phyloP scores from a whole-genome alignment of 2,329 filamentous ascomycete species.

The Cladorrhinum sp. region DNA sequence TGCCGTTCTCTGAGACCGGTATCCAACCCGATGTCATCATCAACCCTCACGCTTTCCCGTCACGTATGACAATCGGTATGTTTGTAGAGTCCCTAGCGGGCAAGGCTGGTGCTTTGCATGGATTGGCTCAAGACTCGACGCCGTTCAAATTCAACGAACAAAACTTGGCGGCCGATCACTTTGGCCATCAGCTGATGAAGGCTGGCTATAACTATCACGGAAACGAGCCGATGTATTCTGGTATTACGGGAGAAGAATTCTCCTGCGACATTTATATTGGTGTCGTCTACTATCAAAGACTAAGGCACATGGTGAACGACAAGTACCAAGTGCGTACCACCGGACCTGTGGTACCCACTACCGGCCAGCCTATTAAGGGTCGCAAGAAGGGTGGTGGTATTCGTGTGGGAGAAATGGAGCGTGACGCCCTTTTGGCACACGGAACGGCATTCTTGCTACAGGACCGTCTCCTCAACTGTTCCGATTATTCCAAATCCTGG shows the following conservation, averaged over 20 bases:
- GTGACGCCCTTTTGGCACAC: constrained; percentile 90
- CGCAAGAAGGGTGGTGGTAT: constrained; percentile 96
- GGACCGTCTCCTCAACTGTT: constrained; percentile 95
- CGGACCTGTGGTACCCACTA: constrained; percentile 83
- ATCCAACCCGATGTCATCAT: constrained; percentile 98
- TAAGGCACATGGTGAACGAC: constrained; percentile 99
- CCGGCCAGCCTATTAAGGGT: constrained; percentile 95
- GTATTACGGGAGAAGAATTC: constrained; percentile 92
- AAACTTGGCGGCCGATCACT: constrained; percentile 88
- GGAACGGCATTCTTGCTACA: constrained; percentile 93
- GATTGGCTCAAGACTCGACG: constrained; percentile 91
- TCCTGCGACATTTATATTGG: constrained; percentile 95
- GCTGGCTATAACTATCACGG: constrained; percentile 98
- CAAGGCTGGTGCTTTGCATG: constrained; percentile 90
- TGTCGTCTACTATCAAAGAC: constrained; percentile 95
- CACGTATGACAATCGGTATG: constrained; percentile 99
- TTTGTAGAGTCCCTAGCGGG: constrained; percentile 96
- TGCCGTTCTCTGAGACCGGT: constrained; percentile 95
- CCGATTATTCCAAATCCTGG: constrained; percentile 86
- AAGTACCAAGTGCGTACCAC: constrained; percentile 98
- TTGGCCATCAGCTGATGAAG: constrained; percentile 90
- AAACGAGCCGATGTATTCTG: constrained; percentile 98
- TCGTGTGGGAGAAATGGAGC: constrained; percentile 98
- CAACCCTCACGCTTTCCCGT: constrained; percentile 98
- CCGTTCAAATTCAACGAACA: constrained; percentile 94